Conservation (phyloP, 2,329 filamentous ascomycete species). For the Pseudocercospora vitis region DNA sequence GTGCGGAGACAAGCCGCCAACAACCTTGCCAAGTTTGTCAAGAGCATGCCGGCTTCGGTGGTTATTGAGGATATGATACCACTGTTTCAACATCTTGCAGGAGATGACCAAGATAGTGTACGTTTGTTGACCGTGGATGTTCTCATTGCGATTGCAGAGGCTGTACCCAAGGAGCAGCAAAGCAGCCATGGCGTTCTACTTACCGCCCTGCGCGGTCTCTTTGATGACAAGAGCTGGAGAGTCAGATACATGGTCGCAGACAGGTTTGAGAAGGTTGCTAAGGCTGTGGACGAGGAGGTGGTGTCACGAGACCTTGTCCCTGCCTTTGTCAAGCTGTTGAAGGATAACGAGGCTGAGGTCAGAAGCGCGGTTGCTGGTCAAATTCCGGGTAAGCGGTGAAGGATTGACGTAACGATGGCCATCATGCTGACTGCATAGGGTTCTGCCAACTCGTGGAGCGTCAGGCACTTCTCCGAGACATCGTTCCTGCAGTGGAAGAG, state of each 20-base stretch:
- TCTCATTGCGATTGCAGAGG: constrained; percentile 92
- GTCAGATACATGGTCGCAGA: constrained; percentile 99
- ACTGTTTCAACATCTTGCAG: constrained; percentile 92
- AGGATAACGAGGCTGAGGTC: constrained; percentile 97
- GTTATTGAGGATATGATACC: constrained; percentile 99
- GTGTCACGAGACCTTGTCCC: constrained; percentile 91
- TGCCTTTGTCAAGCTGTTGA: constrained; percentile 94
- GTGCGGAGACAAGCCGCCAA: constrained; percentile 95
- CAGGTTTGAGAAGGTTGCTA: constrained; percentile 98
- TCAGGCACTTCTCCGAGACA: constrained; percentile 84
- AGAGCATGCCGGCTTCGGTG: constrained; percentile 87
- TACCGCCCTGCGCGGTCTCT: constrained; percentile 84
- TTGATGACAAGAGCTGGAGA: constrained; percentile 99
- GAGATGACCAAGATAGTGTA: constrained; percentile 97
- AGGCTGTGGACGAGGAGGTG: constrained; percentile 96
- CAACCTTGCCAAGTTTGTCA: constrained; percentile 95
- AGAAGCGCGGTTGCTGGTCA: constrained; percentile 95
- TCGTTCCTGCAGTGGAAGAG: constrained; percentile 95
- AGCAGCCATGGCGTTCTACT: constrained; percentile 91
- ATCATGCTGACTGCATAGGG: constrained; percentile 53
- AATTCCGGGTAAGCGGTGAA: constrained; percentile 67
- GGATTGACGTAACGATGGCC: neutral
- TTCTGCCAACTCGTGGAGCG: constrained; percentile 91
- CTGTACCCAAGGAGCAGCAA: constrained; percentile 97
- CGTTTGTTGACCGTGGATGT: constrained; percentile 94